Conservation (phyloP, 305 asterid species). For the Fraxinus paxiana region DNA sequence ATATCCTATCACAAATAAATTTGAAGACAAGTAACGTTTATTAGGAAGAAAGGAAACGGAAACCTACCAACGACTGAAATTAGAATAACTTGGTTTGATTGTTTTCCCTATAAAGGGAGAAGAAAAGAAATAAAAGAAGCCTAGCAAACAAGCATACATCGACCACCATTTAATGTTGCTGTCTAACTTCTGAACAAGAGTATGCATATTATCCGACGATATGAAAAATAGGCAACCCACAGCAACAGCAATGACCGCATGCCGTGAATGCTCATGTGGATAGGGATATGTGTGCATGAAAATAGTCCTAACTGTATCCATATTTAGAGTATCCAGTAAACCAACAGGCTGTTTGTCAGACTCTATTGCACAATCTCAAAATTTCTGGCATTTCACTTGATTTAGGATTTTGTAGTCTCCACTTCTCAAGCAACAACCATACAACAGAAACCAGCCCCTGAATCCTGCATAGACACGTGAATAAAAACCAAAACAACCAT, state of each 20-base stretch:
- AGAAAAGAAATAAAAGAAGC: slow-evolving; percentile 97
- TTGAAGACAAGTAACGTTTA: background rate
- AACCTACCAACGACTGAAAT: slow-evolving; percentile 88
- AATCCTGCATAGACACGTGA: slow-evolving; percentile 27
- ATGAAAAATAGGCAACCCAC: slow-evolving; percentile 94
- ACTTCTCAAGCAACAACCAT: slow-evolving; percentile 33
- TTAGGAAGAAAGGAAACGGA: background rate
- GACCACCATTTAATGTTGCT: slow-evolving; percentile 99
- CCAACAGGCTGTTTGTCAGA: slow-evolving; percentile 59
- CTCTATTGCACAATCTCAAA: slow-evolving; percentile 45
- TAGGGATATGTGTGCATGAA: slow-evolving; percentile 84
- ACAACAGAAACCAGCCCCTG: slow-evolving; percentile 23
- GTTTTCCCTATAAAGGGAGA: slow-evolving; percentile 96
- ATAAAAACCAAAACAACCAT: slow-evolving; percentile 9
- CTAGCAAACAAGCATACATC: slow-evolving; percentile 92
- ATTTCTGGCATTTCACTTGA: slow-evolving; percentile 24
- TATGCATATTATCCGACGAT: slow-evolving; percentile 91
- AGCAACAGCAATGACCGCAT: slow-evolving; percentile 86
- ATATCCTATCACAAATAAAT: background rate
- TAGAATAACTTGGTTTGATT: slow-evolving; percentile 91
- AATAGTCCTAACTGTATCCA: slow-evolving; percentile 91
- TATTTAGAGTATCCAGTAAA: slow-evolving; percentile 67
- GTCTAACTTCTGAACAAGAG: slow-evolving; percentile 93
- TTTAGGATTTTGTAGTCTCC: slow-evolving; percentile 25
- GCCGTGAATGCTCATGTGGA: slow-evolving; percentile 95